Percentiles rank a stretch among this genome's conserved stretches.
Conservation (phyloP, 2,329 filamentous ascomycete genomes). For the Fusarium subglutinans region DNA sequence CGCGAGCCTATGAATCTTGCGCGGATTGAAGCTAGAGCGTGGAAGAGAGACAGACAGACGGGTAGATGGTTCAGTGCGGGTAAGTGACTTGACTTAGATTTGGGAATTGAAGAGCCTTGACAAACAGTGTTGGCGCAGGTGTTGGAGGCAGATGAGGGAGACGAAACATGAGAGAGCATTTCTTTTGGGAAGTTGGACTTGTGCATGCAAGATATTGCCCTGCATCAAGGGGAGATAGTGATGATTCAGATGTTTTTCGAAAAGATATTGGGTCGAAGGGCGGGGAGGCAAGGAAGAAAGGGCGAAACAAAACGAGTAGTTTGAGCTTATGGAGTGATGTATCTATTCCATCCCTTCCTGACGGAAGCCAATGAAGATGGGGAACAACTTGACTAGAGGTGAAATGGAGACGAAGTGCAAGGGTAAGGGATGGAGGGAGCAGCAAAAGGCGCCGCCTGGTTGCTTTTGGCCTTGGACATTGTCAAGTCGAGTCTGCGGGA, state of each 20-base stretch:
- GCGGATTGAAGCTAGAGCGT: slow-evolving; percentile 11
- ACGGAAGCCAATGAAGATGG: slow-evolving; percentile 19
- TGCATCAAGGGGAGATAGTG: slow-evolving; percentile 41
- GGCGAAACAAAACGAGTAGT: slow-evolving; percentile 25
- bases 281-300: slow-evolving; percentile 36
- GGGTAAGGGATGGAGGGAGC: slow-evolving; percentile 29
- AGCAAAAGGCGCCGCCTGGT: slow-evolving; percentile 31
- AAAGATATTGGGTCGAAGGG: slow-evolving; percentile 26
- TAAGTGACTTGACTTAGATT: slow-evolving; percentile 39
- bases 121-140: slow-evolving; percentile 35
- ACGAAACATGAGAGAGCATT: slow-evolving; percentile 45
- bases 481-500: slow-evolving; percentile 34
- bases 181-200: slow-evolving; percentile 46
- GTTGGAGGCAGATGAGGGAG: slow-evolving; percentile 39
- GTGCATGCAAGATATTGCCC: slow-evolving; percentile 47
- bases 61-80: slow-evolving; percentile 35
- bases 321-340: slow-evolving; percentile 36
- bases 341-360: slow-evolving; percentile 39
- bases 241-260: slow-evolving; percentile 40
- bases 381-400: slow-evolving; percentile 19
- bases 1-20: slow-evolving; percentile 17
- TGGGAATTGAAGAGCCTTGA: slow-evolving; percentile 44
- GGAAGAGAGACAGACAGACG: slow-evolving; percentile 36
- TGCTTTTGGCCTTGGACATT: slow-evolving; percentile 42
- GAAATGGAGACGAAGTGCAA: slow-evolving; percentile 22